A percentile compares a stretch with the other conserved stretches of the same genome.
Evolutionary conservation across 495 filamentous ascomycete genomes (phyloP).

Genomic region (Hypoxylon fuscum): DNA sequence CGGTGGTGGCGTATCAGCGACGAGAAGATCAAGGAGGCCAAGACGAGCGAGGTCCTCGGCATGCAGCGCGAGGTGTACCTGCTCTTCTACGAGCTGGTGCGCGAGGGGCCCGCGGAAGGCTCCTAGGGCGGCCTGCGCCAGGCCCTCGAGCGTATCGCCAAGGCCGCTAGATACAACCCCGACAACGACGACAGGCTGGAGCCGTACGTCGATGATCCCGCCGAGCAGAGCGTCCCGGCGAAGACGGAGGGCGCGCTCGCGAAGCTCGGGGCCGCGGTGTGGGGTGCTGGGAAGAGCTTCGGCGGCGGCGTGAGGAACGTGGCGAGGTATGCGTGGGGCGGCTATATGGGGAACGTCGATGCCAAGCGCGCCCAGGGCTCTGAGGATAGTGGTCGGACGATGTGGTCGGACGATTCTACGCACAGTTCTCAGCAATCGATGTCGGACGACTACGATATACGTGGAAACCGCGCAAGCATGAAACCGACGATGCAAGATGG

Average conservation of each 20-base stretch:
- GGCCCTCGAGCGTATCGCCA: constrained; percentile 27
- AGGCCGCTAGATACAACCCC: constrained; percentile 21
- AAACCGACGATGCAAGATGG: background rate
- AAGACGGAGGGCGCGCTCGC: constrained; percentile 13
- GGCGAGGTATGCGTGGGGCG: constrained; percentile 18
- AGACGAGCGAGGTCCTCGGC: constrained; percentile 85
- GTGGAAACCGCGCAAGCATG: background rate
- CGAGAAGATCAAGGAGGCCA: constrained; percentile 94
- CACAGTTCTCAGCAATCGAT: too few species aligned
- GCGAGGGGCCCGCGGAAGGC: constrained; percentile 39
- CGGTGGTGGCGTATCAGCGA: constrained; percentile 99
- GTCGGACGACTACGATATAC: background rate
- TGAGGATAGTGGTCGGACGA: too few species aligned
- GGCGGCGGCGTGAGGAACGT: background rate
- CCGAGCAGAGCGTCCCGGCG: constrained; percentile 6
- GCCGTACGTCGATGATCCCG: constrained; percentile 6
- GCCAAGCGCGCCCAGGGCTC: too few species aligned
- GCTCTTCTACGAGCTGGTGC: constrained; percentile 90
- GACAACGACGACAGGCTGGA: constrained; percentile 12
- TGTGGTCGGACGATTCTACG: too few species aligned
- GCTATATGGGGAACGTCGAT: constrained; percentile 31
- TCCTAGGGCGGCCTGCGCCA: constrained; percentile 35
- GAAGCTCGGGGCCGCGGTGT: too few species aligned
- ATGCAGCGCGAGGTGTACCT: constrained; percentile 98
- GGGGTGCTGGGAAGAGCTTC: background rate